Evolutionary conservation across 164 flowering plant genomes (phyloP), one percentile per base, ranked within the genome.

Genomic region (Magnolia changhungtana): DNA sequence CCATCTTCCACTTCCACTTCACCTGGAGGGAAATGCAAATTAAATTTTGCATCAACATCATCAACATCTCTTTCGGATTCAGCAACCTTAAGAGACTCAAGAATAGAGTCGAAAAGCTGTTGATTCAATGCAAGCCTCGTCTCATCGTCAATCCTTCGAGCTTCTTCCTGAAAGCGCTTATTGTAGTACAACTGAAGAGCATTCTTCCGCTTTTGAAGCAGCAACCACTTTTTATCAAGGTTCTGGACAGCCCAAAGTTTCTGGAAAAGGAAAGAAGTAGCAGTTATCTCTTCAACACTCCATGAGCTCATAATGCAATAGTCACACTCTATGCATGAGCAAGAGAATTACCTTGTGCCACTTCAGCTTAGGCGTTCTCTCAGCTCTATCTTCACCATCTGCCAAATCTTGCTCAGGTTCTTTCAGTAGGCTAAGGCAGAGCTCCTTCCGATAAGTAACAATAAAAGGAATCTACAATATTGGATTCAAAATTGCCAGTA

Each of bases 31-130:
- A 23, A 23, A 23, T 23, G 24, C 24, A 23, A 23, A 23, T 23
- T 23, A 23, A 23, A 23, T 23, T 23, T 23, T 2, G 85, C 78
- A 78, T 96, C 99, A 52, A 94, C 97, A 85, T 96, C 99, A 87
- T 91, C 95, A 77, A 96, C 91, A 81, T 94, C 99, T 77, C 91
- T 86, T 78, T 94, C 97, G 50, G 97, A 84, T 76, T 92, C 97
- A 64, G 98, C 97, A 23, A 73, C 82, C 82, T 86, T 81, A 50
- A 96, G 90, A 2, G 93, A 85, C 59, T 82, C 83, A 1, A 78
- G 74, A 76, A 94, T 87, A 10, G 98, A 92, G 23, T 88, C 87
- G 81, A 88, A 91, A 63, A 96, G 87, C 78, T 87, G 83, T 76
- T 79, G 79, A 78, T 95, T 91, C 84, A 51, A 23, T 23, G 24